These are phyloP conservation scores for Calvatia gigantea DNA, from an alignment of 768 basidiomycete species.

Conservation along the genomic window DNA sequence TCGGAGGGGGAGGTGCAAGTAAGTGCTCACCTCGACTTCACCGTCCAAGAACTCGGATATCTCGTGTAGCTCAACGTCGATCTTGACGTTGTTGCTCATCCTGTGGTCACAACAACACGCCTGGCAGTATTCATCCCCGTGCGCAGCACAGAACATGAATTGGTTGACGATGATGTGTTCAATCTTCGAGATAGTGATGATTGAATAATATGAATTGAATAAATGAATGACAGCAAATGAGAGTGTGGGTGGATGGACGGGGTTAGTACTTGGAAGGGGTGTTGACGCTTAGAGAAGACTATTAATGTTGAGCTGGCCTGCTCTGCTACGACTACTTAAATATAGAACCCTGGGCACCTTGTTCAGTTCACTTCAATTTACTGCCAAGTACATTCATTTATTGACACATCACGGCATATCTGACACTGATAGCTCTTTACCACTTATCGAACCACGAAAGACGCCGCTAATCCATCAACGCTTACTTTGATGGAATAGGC, in stretches of 20 bases:
- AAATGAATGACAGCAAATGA: neutral
- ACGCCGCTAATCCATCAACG: too few relatives aligned
- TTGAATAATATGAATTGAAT: neutral
- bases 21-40: slow-evolving; percentile 13
- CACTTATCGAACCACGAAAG: too few relatives aligned
- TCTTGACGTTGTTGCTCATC: slow-evolving; percentile 27
- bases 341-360: neutral
- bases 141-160: slow-evolving; percentile 30
- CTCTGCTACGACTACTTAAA: neutral
- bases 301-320: neutral
- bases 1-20: too few relatives aligned
- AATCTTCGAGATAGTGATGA: neutral
- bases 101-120: slow-evolving; percentile 30
- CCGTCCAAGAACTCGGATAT: slow-evolving; percentile 16
- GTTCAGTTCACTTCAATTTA: neutral
- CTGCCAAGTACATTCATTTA: too few relatives aligned
- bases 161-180: slow-evolving; percentile 25
- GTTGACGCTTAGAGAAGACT: neutral
- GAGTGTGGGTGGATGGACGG: neutral
- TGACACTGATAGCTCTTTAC: too few relatives aligned
- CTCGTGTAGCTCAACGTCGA: slow-evolving; percentile 23
- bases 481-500: too few relatives aligned
- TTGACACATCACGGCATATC: too few relatives aligned
- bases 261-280: neutral
- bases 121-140: slow-evolving; percentile 30